Base-by-base conservation (phyloP, 1,284 basidiomycete species). In the Trichosporon inkin region DNA sequence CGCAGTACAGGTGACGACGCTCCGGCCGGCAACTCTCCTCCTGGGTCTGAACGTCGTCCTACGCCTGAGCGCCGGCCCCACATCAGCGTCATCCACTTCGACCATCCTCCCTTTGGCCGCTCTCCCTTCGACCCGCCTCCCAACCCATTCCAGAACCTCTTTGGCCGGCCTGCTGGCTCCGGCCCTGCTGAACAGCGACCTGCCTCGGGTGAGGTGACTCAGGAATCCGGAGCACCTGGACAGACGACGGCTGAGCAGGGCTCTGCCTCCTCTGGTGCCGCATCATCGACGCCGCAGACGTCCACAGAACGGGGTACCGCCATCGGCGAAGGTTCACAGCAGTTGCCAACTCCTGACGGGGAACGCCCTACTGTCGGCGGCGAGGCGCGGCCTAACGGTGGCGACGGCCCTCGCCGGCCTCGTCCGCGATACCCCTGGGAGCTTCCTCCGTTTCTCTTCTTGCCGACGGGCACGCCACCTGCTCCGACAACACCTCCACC, bases 61-160 rank as follows among this genome's bases (percentile, higher is more conserved):
- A 53, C 52, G 7, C 64, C 64, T 8, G 57, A 61, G 20, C 57
- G 61, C 17, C 61, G 61, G 1, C 39, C 54, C 2, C 64, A 66
- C 53, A 56, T 63, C 32, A 49, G 49, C 22, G 35, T 62, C 56
- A 39, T 62, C 28, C 53, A 22, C 6, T 6, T 55, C 3, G 44
- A 17, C 17, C 52, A 5, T 35, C 44, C 44, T 4, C 44, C 44
- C 17, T 49, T 49, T 16, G 44, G 44, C 24, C 44, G n/a, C 16
- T 22, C 17, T 11, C 40, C 55, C 10, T 22, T 22, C 35, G 10
- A 47, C 7, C 14, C 36, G 14, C 37, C 39, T 5, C 24, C 37
- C 6, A 37, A 40, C 39, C 40, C 55, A 10, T 17, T 35, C 24
- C 38, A 56, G 38, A 20, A 35, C 16, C 38, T 53, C 10, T 35